phyloP scores from a whole-genome alignment of 441 rosid genomes.

The Eutrema salsugineum region DNA sequence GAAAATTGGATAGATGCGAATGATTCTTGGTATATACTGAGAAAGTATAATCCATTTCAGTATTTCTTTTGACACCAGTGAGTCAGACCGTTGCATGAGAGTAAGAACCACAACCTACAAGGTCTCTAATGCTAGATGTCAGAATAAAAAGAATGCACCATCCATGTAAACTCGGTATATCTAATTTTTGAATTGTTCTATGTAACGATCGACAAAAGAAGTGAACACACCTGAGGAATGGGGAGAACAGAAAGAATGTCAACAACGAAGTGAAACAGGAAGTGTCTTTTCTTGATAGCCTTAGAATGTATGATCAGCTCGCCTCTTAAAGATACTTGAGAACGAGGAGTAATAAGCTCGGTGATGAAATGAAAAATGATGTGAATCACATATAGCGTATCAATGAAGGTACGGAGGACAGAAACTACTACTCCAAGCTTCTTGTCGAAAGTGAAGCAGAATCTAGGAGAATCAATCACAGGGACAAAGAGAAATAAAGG shows the following conservation, averaged over 20 bases:
- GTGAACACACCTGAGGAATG: not conserved
- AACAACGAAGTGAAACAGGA: not conserved
- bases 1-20: not conserved
- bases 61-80: not conserved
- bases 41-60: not conserved
- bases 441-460: not conserved
- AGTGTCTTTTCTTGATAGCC: not conserved
- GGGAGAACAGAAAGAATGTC: constrained; percentile 10
- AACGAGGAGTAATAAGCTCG: constrained; percentile 54
- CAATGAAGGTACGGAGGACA: constrained; percentile 38
- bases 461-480: constrained; percentile 27
- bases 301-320: constrained; percentile 44
- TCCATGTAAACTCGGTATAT: too few relatives aligned
- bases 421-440: not conserved
- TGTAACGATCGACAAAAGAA: not conserved
- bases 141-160: not conserved
- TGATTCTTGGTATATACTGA: constrained; percentile 2
- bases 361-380: constrained; percentile 50
- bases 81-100: not conserved
- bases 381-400: constrained; percentile 54
- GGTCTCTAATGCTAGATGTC: not conserved
- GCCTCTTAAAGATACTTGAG: constrained; percentile 58
- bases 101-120: not conserved
- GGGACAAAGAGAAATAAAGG: constrained; percentile 59
- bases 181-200: too few relatives aligned